phyloP scores from a whole-genome alignment of 306 rosid genomes.

The Albizia julibrissin region DNA sequence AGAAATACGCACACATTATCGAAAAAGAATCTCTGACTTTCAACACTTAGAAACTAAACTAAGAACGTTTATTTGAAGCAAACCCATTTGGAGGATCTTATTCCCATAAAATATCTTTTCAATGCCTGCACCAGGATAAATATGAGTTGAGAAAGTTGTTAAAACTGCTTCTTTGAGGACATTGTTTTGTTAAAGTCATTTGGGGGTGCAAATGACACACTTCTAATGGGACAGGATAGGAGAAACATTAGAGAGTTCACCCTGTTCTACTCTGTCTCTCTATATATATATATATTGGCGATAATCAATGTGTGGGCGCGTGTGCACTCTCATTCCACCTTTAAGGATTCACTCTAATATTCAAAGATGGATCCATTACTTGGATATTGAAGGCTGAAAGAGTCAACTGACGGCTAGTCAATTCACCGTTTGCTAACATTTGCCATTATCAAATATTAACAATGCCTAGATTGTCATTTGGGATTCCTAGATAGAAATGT shows the following conservation, averaged over 20 bases:
- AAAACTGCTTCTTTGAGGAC: not conserved
- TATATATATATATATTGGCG: too few relatives aligned
- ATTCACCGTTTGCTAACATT: not conserved
- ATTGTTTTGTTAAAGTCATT: not conserved
- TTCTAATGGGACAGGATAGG: not conserved
- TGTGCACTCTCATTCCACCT: not conserved
- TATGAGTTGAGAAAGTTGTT: too few relatives aligned
- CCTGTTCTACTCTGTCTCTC: not conserved
- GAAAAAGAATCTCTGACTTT: too few relatives aligned
- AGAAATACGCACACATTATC: too few relatives aligned
- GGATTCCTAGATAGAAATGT: not conserved
- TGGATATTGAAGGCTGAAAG: constrained; percentile 17
- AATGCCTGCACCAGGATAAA: too few relatives aligned
- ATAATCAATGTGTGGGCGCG: too few relatives aligned
- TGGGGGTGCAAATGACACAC: not conserved
- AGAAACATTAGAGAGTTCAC: not conserved
- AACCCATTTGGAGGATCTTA: too few relatives aligned
- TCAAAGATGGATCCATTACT: not conserved
- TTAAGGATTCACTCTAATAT: not conserved
- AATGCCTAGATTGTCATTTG: not conserved
- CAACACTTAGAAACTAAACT: too few relatives aligned
- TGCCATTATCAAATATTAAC: not conserved
- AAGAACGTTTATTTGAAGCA: not conserved
- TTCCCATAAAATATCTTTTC: too few relatives aligned
- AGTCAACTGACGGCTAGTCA: not conserved